Evolutionary conservation across 768 basidiomycete species (phyloP).

Genomic region (Flagelloscypha sp.): DNA sequence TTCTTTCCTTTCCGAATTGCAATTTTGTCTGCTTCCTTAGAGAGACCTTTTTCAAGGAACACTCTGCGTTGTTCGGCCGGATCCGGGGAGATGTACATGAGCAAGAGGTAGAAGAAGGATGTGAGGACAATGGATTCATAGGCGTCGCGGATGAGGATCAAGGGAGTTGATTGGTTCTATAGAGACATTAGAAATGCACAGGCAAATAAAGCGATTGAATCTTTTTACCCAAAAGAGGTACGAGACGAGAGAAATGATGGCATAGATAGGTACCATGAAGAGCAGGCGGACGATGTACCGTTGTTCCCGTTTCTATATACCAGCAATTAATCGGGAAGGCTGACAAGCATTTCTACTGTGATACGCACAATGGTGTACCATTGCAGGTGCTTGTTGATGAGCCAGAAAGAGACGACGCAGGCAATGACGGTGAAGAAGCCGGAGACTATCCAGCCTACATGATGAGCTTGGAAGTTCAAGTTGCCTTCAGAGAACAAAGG

Average conservation of each 20-base stretch:
- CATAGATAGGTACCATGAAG: constrained; percentile 75
- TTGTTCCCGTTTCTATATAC: constrained; percentile 56
- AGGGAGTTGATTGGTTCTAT: constrained; percentile 59
- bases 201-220: constrained; percentile 8
- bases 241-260: constrained; percentile 55
- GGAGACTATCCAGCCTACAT: constrained; percentile 67
- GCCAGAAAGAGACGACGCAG: constrained; percentile 55
- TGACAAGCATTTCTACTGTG: constrained; percentile 1
- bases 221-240: constrained; percentile 69
- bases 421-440: constrained; percentile 53
- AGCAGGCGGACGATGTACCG: constrained; percentile 68
- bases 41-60: constrained; percentile 51
- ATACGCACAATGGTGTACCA: constrained; percentile 62
- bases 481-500: not conserved
- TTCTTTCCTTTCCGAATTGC: constrained; percentile 34
- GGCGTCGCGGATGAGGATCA: constrained; percentile 61
- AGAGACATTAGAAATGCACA: constrained; percentile 2
- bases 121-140: constrained; percentile 74
- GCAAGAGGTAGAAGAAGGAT: constrained; percentile 71
- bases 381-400: constrained; percentile 62
- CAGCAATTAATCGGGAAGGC: not conserved
- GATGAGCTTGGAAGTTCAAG: not conserved
- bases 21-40: constrained; percentile 42
- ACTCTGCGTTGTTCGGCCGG: constrained; percentile 51
- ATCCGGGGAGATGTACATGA: constrained; percentile 61